Conservation (phyloP, 352 stramenopile genomes). For the Phytophthora chlamydospora region DNA sequence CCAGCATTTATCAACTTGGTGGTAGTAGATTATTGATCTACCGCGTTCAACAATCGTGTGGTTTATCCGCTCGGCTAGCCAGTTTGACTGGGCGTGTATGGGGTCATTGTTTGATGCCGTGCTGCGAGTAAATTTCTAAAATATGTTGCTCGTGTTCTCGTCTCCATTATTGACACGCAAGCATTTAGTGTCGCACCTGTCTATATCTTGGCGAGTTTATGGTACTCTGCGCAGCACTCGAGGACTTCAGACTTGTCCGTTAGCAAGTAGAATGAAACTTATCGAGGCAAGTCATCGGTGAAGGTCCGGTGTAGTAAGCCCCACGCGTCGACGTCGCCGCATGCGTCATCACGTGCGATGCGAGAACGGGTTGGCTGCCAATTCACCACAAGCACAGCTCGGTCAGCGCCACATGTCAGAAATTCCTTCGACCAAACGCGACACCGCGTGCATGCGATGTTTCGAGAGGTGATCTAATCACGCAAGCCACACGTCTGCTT, state of each 20-base stretch:
- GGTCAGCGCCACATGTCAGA: background rate
- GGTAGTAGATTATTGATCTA: conserved; percentile 14
- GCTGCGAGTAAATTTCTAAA: conserved; percentile 11
- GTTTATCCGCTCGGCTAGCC: conserved; percentile 21
- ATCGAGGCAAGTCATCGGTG: conserved; percentile 28
- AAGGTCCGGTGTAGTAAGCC: conserved; percentile 17
- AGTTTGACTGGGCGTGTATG: conserved; percentile 21
- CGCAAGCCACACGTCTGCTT: conserved; percentile 19
- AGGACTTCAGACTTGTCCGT: conserved; percentile 10
- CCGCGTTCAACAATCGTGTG: conserved; percentile 12
- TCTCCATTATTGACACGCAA: conserved; percentile 28
- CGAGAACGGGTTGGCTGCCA: background rate
- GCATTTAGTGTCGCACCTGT: conserved; percentile 9
- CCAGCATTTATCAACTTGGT: conserved; percentile 10
- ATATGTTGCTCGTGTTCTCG: conserved; percentile 21
- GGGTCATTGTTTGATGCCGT: conserved; percentile 15
- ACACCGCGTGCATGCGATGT: background rate
- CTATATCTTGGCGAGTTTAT: conserved; percentile 8
- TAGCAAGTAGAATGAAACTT: conserved; percentile 11
- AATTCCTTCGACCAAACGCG: background rate
- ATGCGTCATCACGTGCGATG: conserved; percentile 11
- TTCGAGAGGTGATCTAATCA: conserved; percentile 17
- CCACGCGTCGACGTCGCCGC: conserved; percentile 8
- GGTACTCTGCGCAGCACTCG: conserved; percentile 4
- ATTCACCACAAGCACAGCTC: conserved; percentile 30